Evolutionary conservation across 2,329 filamentous ascomycete genomes (phyloP), one percentile per base, ranked within the genome.

Genomic region (Colletotrichum melonis): DNA sequence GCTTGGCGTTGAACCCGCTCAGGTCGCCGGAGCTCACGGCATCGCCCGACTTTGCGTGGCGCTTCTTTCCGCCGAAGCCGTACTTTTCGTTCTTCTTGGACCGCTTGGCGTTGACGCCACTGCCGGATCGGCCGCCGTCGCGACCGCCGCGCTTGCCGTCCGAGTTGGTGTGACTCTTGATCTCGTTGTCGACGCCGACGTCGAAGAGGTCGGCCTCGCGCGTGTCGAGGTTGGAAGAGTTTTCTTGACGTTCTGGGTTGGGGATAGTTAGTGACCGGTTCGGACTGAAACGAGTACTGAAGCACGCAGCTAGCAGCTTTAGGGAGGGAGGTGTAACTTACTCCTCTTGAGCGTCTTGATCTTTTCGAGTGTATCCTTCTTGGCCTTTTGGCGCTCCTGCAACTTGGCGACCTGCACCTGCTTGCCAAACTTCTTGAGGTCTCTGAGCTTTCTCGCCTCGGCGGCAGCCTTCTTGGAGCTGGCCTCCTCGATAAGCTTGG

Each of bases 391-490:
- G 62, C 97, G 89, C 89, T 99, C 96, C 85, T 98, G 96, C 82
- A 97, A 86, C 88, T 98, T 98, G 73, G 95, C 95, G 73, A 98
- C 91, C 87, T 99, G 97, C 66, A 98, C 97, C 83, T 97, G 94
- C 87, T 99, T 99, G 82, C 97, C 97, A 82, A 98, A 99, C 86
- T 98, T 99, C 92, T 98, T 98, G 79, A 98, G 88, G 82, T 99
- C 97, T 76, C 97, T 90, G 86, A 96, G 92, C 85, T 95, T 95
- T 81, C 95, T 91, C 7, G 97, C 97, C 84, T 99, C 97, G 28
- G 94, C 92, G 32, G 95, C 90, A 1, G 97, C 96, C 87, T 98
- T 98, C 89, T 98, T 98, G 74, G 91, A 88, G 12, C 96, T 94
- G 0, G 96, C 97, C 80, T 97, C 95, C 79, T 98, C 95, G 75